phyloP scores from a whole-genome alignment of 169 alveolate species.

The Fabrea salina region DNA sequence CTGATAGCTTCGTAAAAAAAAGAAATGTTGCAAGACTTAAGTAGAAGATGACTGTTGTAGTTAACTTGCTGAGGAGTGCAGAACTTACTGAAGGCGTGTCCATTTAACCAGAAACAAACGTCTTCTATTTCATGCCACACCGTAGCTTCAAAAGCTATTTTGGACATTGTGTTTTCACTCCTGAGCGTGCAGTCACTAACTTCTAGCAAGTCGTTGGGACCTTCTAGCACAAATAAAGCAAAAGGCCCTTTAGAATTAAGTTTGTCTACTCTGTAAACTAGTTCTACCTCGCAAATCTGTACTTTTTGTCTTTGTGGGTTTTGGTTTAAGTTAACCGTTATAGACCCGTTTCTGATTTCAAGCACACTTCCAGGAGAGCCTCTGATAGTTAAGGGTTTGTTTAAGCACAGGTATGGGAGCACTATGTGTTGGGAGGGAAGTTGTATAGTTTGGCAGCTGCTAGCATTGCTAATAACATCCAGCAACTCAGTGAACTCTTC shows the following conservation, averaged over 20 bases:
- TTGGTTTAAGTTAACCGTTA: neutral
- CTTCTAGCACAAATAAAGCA: constrained; percentile 2
- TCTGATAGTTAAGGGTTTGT: constrained; percentile 5
- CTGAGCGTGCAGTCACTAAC: neutral
- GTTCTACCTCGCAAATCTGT: neutral
- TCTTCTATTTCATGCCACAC: neutral
- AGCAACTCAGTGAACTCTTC: neutral
- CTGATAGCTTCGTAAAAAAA: neutral
- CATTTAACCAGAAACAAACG: neutral
- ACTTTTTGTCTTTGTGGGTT: neutral
- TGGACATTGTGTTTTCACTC: neutral
- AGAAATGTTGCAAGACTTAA: constrained; percentile 6
- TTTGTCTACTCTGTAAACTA: neutral
- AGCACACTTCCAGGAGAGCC: constrained; percentile 26
- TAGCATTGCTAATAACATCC: neutral
- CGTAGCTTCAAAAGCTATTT: neutral
- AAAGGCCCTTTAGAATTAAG: neutral
- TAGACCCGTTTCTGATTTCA: constrained; percentile 5
- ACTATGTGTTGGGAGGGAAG: neutral
- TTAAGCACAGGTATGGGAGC: neutral
- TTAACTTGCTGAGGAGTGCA: neutral
- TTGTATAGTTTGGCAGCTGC: neutral
- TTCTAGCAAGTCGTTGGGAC: constrained; percentile 11
- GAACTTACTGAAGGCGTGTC: neutral
- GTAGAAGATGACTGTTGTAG: neutral